phyloP scores from a whole-genome alignment of 345 rosid species.

The Populus davidiana region DNA sequence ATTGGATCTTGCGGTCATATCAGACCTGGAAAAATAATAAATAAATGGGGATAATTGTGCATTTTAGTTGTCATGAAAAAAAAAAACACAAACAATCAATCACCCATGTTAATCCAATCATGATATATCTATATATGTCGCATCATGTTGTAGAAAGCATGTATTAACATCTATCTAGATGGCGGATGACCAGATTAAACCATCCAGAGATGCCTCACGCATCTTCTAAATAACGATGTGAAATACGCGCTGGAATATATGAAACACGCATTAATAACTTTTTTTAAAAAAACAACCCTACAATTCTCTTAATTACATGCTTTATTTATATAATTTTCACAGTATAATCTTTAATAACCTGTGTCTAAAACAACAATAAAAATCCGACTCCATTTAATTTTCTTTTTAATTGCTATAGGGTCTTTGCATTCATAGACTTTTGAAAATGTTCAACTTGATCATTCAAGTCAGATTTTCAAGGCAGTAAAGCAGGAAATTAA shows the following conservation, averaged over 20 bases:
- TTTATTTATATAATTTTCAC: too few species aligned
- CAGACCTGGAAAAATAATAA: too few species aligned
- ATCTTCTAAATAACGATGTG: fast-evolving
- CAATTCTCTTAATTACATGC: fast-evolving
- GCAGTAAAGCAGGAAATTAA: too few species aligned
- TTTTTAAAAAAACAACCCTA: too few species aligned
- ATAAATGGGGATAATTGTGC: fast-evolving
- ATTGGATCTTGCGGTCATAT: fast-evolving
- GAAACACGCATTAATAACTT: fast-evolving
- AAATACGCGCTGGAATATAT: fast-evolving
- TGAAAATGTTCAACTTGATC: too few species aligned
- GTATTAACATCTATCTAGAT: fast-evolving
- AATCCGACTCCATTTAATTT: too few species aligned
- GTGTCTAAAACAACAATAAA: too few species aligned
- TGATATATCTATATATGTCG: fast-evolving
- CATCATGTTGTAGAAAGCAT: fast-evolving
- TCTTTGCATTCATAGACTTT: too few species aligned
- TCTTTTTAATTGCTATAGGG: too few species aligned
- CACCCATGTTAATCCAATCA: fast-evolving
- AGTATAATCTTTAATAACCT: fast-evolving
- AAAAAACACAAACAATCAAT: too few species aligned
- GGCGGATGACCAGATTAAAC: fast-evolving
- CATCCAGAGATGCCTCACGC: fast-evolving
- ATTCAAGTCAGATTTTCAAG: too few species aligned
- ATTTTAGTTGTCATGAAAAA: too few species aligned